Evolutionary conservation across 306 rosid species (phyloP).

Genomic region (Herpetospermum pedunculosum): DNA sequence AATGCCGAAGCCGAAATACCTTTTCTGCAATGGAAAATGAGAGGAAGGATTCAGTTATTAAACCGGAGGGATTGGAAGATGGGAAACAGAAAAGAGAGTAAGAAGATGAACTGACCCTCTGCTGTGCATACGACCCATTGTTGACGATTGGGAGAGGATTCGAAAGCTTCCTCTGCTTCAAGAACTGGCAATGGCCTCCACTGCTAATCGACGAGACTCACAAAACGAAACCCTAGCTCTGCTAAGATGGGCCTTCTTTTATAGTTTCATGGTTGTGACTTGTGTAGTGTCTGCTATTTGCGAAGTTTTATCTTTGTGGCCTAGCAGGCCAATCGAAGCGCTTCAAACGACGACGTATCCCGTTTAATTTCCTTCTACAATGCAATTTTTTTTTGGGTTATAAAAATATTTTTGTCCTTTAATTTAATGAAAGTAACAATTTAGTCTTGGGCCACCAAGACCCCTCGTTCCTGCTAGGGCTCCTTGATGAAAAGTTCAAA

Average conservation of each 20-base stretch:
- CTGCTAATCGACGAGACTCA: background rate
- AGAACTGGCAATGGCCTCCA: background rate
- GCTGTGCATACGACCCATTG: conserved; percentile 14
- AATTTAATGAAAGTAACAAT: too few relatives aligned
- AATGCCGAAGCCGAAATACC: conserved; percentile 11
- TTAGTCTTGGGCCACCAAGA: too few relatives aligned
- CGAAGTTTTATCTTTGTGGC: background rate
- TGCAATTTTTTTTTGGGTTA: too few relatives aligned
- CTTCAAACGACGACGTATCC: background rate
- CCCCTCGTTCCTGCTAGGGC: too few relatives aligned
- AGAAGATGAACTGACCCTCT: conserved; percentile 4
- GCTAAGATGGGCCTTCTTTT: background rate
- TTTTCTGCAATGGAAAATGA: background rate
- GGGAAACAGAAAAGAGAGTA: background rate
- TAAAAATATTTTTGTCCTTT: too few relatives aligned
- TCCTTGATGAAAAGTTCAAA: too few relatives aligned
- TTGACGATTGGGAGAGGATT: background rate
- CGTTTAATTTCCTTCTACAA: too few relatives aligned
- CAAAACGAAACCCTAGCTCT: background rate
- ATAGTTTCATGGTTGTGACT: background rate
- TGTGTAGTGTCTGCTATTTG: too few relatives aligned
- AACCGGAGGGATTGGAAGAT: background rate
- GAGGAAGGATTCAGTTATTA: background rate
- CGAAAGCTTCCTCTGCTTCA: background rate
- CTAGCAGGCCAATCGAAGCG: background rate